Evolutionary conservation across 2,329 filamentous ascomycete genomes (phyloP).

Genomic region (Lecanicillium sp.): DNA sequence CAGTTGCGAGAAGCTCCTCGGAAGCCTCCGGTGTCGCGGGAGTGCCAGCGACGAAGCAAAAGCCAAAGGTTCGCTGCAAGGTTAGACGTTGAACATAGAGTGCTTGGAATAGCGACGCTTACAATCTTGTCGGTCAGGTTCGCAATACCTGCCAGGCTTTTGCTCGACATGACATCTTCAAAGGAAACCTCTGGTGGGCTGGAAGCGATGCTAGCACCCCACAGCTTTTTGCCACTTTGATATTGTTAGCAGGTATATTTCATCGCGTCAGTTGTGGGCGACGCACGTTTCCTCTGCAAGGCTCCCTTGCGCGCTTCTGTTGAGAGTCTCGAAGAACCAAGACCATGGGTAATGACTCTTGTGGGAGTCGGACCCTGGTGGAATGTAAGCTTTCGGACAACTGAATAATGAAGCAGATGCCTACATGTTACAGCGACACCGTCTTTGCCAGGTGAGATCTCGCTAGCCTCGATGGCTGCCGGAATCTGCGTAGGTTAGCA

Average conservation of each 20-base stretch:
- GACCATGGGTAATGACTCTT: slow-evolving; percentile 57
- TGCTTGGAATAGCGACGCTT: slow-evolving; percentile 15
- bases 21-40: slow-evolving; percentile 64
- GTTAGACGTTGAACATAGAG: slow-evolving; percentile 1
- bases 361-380: slow-evolving; percentile 63
- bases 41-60: slow-evolving; percentile 67
- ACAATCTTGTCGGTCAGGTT: slow-evolving; percentile 60
- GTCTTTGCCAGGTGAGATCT: slow-evolving; percentile 18
- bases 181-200: slow-evolving; percentile 54
- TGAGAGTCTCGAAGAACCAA: slow-evolving; percentile 27
- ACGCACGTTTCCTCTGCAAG: not conserved
- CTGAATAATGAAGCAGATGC: not conserved
- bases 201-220: slow-evolving; percentile 26
- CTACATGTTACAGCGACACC: slow-evolving; percentile 28
- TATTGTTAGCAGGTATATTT: not conserved
- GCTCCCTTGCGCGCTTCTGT: slow-evolving; percentile 16
- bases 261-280: slow-evolving; percentile 1
- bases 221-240: slow-evolving; percentile 12
- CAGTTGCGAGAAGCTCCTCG: slow-evolving; percentile 65
- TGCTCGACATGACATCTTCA: slow-evolving; percentile 46
- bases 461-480: slow-evolving; percentile 19
- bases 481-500: slow-evolving; percentile 20
- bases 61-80: slow-evolving; percentile 57
- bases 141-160: slow-evolving; percentile 43
- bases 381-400: slow-evolving; percentile 6